A percentile compares a stretch with the other conserved stretches of the same genome.
Conservation (phyloP, 371 early-diverging fungal species). For the Entomophthora muscae region DNA sequence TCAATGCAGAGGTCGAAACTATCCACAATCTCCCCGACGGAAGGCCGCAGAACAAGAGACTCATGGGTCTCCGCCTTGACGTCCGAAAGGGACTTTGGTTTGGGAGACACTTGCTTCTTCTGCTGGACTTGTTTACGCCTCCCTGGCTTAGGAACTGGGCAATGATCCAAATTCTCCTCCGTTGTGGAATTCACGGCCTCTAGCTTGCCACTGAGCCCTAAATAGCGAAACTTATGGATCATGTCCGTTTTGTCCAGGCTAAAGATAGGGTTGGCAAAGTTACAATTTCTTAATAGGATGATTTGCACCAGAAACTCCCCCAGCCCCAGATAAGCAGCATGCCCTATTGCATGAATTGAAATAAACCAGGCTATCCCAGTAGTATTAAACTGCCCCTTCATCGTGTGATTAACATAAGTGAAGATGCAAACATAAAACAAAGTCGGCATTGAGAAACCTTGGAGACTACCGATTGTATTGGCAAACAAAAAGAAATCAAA, state of each 20-base stretch:
- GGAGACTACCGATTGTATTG: not conserved
- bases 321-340: not conserved
- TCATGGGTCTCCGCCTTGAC: not conserved
- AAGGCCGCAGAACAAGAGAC: not conserved
- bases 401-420: not conserved
- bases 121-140: not conserved
- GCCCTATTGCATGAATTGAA: conserved; percentile 1
- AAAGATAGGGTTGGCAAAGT: conserved; percentile 2
- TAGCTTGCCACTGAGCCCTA: conserved; percentile 2
- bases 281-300: not conserved
- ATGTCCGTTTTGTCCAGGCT: not conserved
- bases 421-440: not conserved
- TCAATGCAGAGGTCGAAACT: not conserved
- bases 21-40: not conserved
- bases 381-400: not conserved
- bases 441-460: not conserved
- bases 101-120: not conserved
- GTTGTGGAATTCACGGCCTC: not conserved
- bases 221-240: conserved; percentile 6
- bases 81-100: not conserved
- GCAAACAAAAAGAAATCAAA: conserved; percentile 10
- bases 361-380: not conserved
- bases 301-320: not conserved
- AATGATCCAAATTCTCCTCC: not conserved
- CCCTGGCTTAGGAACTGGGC: not conserved